Base-by-base conservation (phyloP, 2,329 filamentous ascomycete species). In the Salinomyces thailandicus region DNA sequence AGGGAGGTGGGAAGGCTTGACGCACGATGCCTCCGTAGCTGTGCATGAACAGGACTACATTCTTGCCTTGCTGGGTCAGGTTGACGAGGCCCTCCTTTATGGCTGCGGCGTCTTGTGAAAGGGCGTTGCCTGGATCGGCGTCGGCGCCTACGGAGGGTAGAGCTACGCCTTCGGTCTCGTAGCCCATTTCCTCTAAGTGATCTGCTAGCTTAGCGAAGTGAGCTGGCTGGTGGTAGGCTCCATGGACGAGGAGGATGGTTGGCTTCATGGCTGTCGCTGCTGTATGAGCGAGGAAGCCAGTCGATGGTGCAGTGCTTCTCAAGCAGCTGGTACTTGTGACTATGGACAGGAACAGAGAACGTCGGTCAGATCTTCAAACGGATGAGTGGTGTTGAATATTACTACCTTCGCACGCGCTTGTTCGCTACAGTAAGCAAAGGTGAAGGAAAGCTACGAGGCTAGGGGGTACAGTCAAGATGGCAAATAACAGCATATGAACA, bases 11-110 rank as follows among this genome's bases (percentile, higher is more conserved):
- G n/a, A n/a, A n/a, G n/a, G n/a, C n/a, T n/a, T n/a, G 27, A 13
- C 27, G 11, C 12, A 19, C 33, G 6, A 24, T 28, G 11, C 33
- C 33, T 19, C 33, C 33, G 7, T 35, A 35, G 16, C 18, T 26
- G 33, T 35, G 33, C 33, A 27, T 28, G 13, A 35, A 17, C 11
- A 35, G 7, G 5, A 35, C 33, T 7, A 35, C 19, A 18, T 35
- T 18, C 22, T 35, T 35, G 11, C 19, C 33, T 11, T 22, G n/a
- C 6, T 15, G 12, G 5, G 33, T 28, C 8, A 28, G 20, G 12
- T n/a, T 27, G 5, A 6, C 5, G 22, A 35, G 26, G 8, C 20
- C 14, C 11, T 7, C 13, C 8, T 14, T 14, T 19, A 35, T 14
- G n/a, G 20, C 33, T 12, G 15, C 14, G 9, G 33, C 22, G 9